phyloP scores from a whole-genome alignment of 1,284 basidiomycete genomes.

The Trametes sp. region DNA sequence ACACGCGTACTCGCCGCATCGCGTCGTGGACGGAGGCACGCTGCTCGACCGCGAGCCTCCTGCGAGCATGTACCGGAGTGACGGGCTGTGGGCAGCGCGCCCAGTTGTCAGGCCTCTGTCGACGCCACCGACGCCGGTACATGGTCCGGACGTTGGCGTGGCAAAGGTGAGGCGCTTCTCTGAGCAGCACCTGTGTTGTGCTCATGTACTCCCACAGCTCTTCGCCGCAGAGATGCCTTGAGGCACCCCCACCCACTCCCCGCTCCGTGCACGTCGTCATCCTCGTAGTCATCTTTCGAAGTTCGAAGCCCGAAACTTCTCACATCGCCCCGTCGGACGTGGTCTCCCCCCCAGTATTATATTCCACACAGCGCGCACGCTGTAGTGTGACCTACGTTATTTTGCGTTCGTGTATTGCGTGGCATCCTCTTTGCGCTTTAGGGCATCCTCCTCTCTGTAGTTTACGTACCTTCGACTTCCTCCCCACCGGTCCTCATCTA shows the following conservation, averaged over 20 bases:
- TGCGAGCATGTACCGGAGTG: slow-evolving; percentile 3
- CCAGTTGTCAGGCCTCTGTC: slow-evolving; percentile 32
- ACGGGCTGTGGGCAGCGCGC: slow-evolving; percentile 17
- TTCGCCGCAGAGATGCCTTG: slow-evolving; percentile 38
- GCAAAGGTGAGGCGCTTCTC: slow-evolving; percentile 24
- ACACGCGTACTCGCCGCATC: slow-evolving; percentile 27
- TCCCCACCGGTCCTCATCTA: background rate
- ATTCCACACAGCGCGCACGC: slow-evolving; percentile 9
- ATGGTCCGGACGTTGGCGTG: slow-evolving; percentile 16
- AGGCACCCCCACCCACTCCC: background rate
- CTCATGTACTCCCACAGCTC: slow-evolving; percentile 24
- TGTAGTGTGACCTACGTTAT: slow-evolving; percentile 18
- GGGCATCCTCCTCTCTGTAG: slow-evolving; percentile 1
- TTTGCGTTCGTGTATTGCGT: slow-evolving; percentile 13
- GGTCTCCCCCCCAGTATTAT: background rate
- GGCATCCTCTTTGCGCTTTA: slow-evolving; percentile 2
- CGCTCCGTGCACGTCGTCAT: background rate
- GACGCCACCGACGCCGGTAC: slow-evolving; percentile 30
- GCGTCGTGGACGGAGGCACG: slow-evolving; percentile 29
- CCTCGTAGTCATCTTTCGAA: background rate
- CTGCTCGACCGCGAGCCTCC: slow-evolving; percentile 21
- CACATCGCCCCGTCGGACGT: background rate
- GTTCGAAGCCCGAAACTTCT: too few relatives aligned
- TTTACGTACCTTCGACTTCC: slow-evolving; percentile 4
- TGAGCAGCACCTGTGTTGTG: background rate